A percentile compares a stretch with the other conserved stretches of the same genome.
Conservation (phyloP, 2,329 filamentous ascomycete species). For the Sarocladiaceae sp. region DNA sequence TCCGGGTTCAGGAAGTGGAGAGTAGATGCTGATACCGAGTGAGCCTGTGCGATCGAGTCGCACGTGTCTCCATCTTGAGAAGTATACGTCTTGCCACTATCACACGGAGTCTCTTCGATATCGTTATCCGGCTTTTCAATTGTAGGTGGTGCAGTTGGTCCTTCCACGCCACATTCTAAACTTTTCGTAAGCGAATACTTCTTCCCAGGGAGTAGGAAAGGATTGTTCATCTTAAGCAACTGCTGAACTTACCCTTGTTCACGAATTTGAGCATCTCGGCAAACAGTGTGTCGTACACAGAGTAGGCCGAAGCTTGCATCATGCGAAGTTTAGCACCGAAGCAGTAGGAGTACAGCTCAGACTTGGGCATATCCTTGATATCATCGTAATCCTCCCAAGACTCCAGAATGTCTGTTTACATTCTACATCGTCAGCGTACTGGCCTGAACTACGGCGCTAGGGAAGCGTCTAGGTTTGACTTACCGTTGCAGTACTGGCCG, state of each 20-base stretch:
- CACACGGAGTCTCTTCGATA: too few species aligned
- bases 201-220: not conserved
- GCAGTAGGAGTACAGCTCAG: conserved; percentile 15
- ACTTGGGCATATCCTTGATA: conserved; percentile 10
- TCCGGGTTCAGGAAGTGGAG: conserved; percentile 16
- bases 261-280: conserved; percentile 7
- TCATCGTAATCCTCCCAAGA: not conserved
- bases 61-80: conserved; percentile 15
- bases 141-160: not conserved
- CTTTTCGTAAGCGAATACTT: too few species aligned
- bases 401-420: conserved; percentile 9
- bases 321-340: conserved; percentile 10
- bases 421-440: too few species aligned
- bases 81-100: conserved; percentile 9
- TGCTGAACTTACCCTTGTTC: conserved; percentile 6
- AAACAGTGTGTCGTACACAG: conserved; percentile 11
- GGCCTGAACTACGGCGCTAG: too few species aligned
- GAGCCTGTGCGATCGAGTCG: conserved; percentile 13
- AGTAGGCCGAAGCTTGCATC: conserved; percentile 14
- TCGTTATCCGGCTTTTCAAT: too few species aligned
- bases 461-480: too few species aligned
- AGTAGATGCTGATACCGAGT: conserved; percentile 12
- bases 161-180: conserved; percentile 1
- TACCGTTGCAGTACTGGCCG: conserved; percentile 10
- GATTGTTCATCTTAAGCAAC: too few species aligned